These are phyloP conservation scores for Crucihimalaya himalaica DNA, from an alignment of 345 rosid genomes.

Conservation along the genomic window DNA sequence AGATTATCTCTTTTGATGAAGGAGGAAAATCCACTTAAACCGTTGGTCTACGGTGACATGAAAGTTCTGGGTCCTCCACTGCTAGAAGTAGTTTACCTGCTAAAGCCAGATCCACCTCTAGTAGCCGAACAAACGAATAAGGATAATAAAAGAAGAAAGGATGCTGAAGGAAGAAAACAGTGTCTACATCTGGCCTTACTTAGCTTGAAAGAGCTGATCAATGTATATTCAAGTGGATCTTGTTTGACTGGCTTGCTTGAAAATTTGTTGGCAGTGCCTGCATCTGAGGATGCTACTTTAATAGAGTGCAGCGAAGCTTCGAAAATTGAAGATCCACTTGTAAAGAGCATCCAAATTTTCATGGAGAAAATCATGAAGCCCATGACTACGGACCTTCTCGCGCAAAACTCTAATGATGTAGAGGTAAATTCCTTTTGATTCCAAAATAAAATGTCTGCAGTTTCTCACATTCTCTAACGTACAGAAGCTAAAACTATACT, in stretches of 20 bases:
- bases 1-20: conserved; percentile 48
- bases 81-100: conserved; percentile 62
- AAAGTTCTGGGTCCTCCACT: conserved; percentile 60
- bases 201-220: conserved; percentile 69
- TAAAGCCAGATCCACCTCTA: conserved; percentile 44
- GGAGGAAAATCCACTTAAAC: conserved; percentile 60
- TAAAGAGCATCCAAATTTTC: conserved; percentile 50
- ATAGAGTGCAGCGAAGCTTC: conserved; percentile 48
- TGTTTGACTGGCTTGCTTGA: conserved; percentile 54
- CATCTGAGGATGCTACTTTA: conserved; percentile 41
- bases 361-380: conserved; percentile 59
- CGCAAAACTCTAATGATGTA: conserved; percentile 44
- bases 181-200: conserved; percentile 57
- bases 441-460: conserved; percentile 7
- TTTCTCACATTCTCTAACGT: conserved; percentile 16
- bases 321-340: conserved; percentile 48
- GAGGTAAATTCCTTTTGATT: conserved; percentile 54
- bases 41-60: conserved; percentile 61
- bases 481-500: conserved; percentile 6
- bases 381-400: conserved; percentile 52
- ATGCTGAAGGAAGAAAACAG: conserved; percentile 56
- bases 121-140: conserved; percentile 43
- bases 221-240: conserved; percentile 46
- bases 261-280: conserved; percentile 55
- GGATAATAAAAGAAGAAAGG: conserved; percentile 42